These are phyloP conservation scores for Dalechampia spathulata DNA, from an alignment of 441 rosid species.

Conservation along the genomic window DNA sequence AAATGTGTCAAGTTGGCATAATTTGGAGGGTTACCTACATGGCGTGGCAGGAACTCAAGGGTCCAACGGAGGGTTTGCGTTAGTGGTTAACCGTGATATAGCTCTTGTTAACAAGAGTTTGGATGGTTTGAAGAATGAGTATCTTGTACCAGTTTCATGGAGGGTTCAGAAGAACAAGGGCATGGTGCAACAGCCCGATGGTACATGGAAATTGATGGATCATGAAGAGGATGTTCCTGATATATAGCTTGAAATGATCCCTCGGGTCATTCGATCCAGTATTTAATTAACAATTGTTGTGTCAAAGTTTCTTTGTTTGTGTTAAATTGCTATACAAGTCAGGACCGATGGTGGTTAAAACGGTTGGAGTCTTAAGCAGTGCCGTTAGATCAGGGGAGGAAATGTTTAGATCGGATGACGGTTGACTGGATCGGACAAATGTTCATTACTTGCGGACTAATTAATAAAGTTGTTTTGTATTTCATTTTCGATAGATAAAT, in stretches of 20 bases:
- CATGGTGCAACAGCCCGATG: slow-evolving; percentile 63
- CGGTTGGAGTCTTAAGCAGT: too few species aligned
- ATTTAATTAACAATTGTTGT: too few species aligned
- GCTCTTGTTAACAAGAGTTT: slow-evolving; percentile 50
- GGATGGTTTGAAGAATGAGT: slow-evolving; percentile 54
- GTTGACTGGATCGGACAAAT: too few species aligned
- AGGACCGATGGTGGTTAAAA: too few species aligned
- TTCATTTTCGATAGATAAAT: too few species aligned
- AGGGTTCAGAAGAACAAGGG: slow-evolving; percentile 55
- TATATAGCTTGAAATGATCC: not conserved
- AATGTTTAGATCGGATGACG: too few species aligned
- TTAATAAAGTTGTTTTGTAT: too few species aligned
- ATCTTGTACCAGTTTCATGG: slow-evolving; percentile 59
- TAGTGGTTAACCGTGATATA: slow-evolving; percentile 54
- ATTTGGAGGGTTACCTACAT: slow-evolving; percentile 60
- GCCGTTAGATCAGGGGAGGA: too few species aligned
- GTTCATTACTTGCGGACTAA: too few species aligned
- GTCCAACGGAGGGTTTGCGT: slow-evolving; percentile 39
- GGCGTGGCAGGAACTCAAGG: slow-evolving; percentile 88
- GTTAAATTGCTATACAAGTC: too few species aligned
- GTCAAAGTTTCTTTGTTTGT: too few species aligned
- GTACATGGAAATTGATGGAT: slow-evolving; percentile 79
- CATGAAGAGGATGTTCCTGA: slow-evolving; percentile 39
- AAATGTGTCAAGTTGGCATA: slow-evolving; percentile 37
- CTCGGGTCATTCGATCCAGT: too few species aligned